A percentile compares a stretch with the other conserved stretches of the same genome.
Evolutionary conservation across 495 filamentous ascomycete genomes (phyloP).

Genomic region (Penicillium canescens): DNA sequence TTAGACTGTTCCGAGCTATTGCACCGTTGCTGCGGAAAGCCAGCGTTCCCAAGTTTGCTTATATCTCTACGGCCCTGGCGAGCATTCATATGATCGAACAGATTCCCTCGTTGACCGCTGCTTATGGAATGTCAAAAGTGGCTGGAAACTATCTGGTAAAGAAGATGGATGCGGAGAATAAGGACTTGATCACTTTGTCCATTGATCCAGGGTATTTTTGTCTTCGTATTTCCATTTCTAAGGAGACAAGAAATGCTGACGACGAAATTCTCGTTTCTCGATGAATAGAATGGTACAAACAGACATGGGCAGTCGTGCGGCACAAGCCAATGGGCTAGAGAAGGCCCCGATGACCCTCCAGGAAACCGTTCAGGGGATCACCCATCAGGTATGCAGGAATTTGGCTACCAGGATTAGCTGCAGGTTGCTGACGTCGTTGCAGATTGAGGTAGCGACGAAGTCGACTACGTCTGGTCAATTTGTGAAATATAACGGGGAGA

Average conservation of each 20-base stretch:
- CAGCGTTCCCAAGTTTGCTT: constrained; percentile 33
- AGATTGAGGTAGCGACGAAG: constrained; percentile 2
- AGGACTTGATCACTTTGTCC: constrained; percentile 28
- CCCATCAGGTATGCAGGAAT: constrained; percentile 8
- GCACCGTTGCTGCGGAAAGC: constrained; percentile 28
- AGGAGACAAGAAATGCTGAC: too few species aligned
- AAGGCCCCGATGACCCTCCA: constrained; percentile 18
- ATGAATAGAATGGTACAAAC: constrained; percentile 26
- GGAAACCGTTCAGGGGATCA: constrained; percentile 18
- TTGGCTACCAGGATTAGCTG: too few species aligned
- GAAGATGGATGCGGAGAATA: constrained; percentile 40
- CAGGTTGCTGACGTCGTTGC: too few species aligned
- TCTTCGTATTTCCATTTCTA: too few species aligned
- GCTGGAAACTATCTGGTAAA: constrained; percentile 37
- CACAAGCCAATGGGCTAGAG: constrained; percentile 12
- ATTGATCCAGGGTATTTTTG: constrained; percentile 38
- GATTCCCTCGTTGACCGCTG: constrained; percentile 15
- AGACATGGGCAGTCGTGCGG: constrained; percentile 18
- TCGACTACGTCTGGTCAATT: background rate
- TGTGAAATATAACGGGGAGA: background rate
- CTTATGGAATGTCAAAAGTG: constrained; percentile 42
- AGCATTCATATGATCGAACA: constrained; percentile 27
- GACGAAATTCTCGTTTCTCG: too few species aligned
- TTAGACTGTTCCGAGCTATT: constrained; percentile 38
- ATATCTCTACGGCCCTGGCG: constrained; percentile 31